Evolutionary conservation across 2,329 filamentous ascomycete genomes (phyloP), one percentile per base, ranked within the genome.

Genomic region (Tolypocladium ovalisporum): DNA sequence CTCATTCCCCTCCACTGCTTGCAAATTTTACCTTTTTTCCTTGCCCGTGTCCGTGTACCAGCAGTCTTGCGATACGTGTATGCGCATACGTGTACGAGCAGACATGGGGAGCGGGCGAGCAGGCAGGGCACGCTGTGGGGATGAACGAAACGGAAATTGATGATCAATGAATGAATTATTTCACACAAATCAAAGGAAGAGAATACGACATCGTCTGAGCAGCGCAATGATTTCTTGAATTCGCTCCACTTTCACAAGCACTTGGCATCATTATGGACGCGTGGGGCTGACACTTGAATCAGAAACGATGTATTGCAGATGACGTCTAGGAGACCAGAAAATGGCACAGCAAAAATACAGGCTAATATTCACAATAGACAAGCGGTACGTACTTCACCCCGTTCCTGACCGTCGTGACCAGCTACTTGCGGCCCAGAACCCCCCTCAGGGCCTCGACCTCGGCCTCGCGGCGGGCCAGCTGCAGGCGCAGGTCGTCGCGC

Each of bases 401-500:
- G 15, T 13, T 3, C 9, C 15, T n/a, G 19, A 19, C 29, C 44
- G 4, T n/a, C 17, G 2, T 27, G 17, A 51, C 19, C 62, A 51
- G 60, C 60, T 64, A 72, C 58, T 67, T 71, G 22, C 58, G 64
- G 4, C 56, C 61, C 59, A 79, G 64, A 70, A 83, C 74, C 60
- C 77, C 79, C 63, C 79, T 76, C 58, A 89, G 70, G 13, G 84
- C 80, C 58, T 82, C 79, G 1, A 81, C 77, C 71, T 89, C 85
- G 3, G 84, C 84, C 69, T 89, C 84, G 56, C 84, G 76, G 64
- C 83, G 75, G 12, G 84, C 85, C 59, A 88, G 77, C 59, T 80
- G 77, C 56, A 88, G 71, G 56, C 79, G 80, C 63, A 88, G 68
- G 19, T 82, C 83, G 63, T 89, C 85, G 22, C 84, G 73, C 65